Evolutionary conservation across 2,329 filamentous ascomycete genomes (phyloP), one percentile per base, ranked within the genome.

Genomic region (Amauroascus verrucosus): DNA sequence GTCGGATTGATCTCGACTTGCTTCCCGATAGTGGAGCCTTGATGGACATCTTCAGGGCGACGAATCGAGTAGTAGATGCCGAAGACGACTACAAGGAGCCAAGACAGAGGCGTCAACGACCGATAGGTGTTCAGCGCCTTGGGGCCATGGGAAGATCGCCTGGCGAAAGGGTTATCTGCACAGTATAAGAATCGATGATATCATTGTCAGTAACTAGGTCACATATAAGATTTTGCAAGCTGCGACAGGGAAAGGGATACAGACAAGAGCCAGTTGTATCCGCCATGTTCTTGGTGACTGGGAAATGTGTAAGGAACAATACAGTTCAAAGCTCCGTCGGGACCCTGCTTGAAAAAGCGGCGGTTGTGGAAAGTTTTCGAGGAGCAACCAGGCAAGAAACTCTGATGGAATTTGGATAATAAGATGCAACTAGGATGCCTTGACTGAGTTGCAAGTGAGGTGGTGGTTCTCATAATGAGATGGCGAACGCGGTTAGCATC

Each of bases 131-230:
- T 74, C 61, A 95, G 73, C 48, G 81, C 75, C 57, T 74, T 73
- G 28, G 72, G 68, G 56, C 76, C 76, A 65, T 88, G 83, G 16
- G 79, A 75, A 56, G 89, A 84, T 63, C 81, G 81, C 69, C 77
- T 82, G 56, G 78, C 74, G 71, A 93, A 93, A 26, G 87, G 87
- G 67, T 93, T 93, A 66, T 81, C 84, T 86, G 14, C 22, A 38
- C 32, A 33, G 44, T 6, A 20, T 2, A 32, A 22, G n/a, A 26
- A 33, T 26, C 18, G 43, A 41, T 45, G 45, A 47, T 38, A 48
- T 43, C 40, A 46, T 13, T 16, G 20, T 50, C 24, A 50, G 46
- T 28, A 8, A 26, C 7, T 5, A 9, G 24, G 9, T 26, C 24
- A 16, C 35, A 38, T 16, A 38, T 16, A 7, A 13, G 26, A n/a